Conservation (phyloP, 495 filamentous ascomycete species). For the Aspergillus saccharolyticus region DNA sequence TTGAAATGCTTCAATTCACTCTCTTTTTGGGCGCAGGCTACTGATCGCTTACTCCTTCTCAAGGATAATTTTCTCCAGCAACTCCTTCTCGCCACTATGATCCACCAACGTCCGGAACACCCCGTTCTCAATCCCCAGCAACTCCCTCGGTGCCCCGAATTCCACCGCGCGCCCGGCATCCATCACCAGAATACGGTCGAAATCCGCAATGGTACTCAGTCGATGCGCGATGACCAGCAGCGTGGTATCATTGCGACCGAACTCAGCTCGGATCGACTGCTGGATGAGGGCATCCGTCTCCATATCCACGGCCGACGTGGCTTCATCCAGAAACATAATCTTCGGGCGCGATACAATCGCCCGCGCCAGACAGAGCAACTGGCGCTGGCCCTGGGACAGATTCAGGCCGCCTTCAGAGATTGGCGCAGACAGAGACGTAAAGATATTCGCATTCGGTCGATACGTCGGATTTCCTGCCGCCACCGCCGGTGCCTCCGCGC, state of each 20-base stretch:
- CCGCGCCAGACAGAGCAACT: slow-evolving; percentile 73
- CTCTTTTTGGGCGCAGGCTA: too few species aligned
- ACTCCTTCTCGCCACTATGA: slow-evolving; percentile 58
- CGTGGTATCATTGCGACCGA: slow-evolving; percentile 55
- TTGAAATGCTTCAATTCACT: too few species aligned
- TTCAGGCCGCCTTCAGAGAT: slow-evolving; percentile 67
- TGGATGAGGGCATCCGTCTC: slow-evolving; percentile 54
- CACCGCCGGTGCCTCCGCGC: neutral
- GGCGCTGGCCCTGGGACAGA: slow-evolving; percentile 73
- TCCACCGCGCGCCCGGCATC: slow-evolving; percentile 62
- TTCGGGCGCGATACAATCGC: slow-evolving; percentile 68
- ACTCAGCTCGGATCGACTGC: slow-evolving; percentile 34
- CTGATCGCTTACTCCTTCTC: neutral
- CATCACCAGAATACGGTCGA: slow-evolving; percentile 69
- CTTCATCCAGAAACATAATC: slow-evolving; percentile 77
- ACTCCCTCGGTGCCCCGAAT: slow-evolving; percentile 55
- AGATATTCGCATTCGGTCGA: slow-evolving; percentile 46
- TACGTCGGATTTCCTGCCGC: slow-evolving; percentile 34
- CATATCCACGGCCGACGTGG: slow-evolving; percentile 75
- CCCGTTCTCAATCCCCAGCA: slow-evolving; percentile 48
- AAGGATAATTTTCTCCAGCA: slow-evolving; percentile 14
- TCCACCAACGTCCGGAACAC: slow-evolving; percentile 63
- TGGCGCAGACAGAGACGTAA: slow-evolving; percentile 43
- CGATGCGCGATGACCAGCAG: slow-evolving; percentile 74
- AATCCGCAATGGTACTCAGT: slow-evolving; percentile 69